Percentiles rank a stretch among this genome's conserved stretches.
phyloP scores from a whole-genome alignment of 106 monocot species.

The Allium sativum region DNA sequence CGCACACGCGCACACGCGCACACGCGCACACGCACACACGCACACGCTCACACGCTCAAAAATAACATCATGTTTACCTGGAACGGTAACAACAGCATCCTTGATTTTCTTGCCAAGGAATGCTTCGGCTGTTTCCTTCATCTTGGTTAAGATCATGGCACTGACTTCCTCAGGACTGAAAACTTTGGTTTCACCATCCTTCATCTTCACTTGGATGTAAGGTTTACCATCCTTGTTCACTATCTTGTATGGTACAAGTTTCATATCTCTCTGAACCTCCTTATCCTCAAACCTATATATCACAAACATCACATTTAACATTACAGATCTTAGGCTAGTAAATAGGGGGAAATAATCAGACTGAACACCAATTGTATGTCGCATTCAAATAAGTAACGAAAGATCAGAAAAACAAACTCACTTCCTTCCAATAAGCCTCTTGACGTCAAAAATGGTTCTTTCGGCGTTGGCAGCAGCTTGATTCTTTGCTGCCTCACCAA shows the following conservation, averaged over 20 bases:
- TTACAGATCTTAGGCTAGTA: not conserved
- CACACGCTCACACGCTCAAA: not conserved
- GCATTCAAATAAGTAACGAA: not conserved
- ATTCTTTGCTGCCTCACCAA: conserved; percentile 72
- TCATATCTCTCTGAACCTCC: conserved; percentile 62
- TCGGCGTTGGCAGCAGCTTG: conserved; percentile 48
- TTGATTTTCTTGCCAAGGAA: conserved; percentile 29
- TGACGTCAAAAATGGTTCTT: conserved; percentile 61
- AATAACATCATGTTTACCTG: conserved; percentile 5
- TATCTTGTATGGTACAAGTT: conserved; percentile 57
- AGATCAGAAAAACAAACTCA: conserved; percentile 9
- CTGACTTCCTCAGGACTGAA: conserved; percentile 29
- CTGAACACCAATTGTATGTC: not conserved
- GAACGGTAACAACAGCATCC: conserved; percentile 36
- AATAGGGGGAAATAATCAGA: not conserved
- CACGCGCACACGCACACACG: not conserved
- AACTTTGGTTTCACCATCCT: conserved; percentile 27
- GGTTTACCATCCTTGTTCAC: conserved; percentile 73
- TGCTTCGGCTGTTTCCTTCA: conserved; percentile 30
- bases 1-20: not conserved
- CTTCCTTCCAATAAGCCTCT: conserved; percentile 65
- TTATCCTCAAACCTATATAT: conserved; percentile 42
- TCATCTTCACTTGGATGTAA: conserved; percentile 38
- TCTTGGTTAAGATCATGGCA: conserved; percentile 23
- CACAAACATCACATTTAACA: not conserved